Conservation (phyloP, 192 early-diverging fungal genomes). For the Coemansia sp. region DNA sequence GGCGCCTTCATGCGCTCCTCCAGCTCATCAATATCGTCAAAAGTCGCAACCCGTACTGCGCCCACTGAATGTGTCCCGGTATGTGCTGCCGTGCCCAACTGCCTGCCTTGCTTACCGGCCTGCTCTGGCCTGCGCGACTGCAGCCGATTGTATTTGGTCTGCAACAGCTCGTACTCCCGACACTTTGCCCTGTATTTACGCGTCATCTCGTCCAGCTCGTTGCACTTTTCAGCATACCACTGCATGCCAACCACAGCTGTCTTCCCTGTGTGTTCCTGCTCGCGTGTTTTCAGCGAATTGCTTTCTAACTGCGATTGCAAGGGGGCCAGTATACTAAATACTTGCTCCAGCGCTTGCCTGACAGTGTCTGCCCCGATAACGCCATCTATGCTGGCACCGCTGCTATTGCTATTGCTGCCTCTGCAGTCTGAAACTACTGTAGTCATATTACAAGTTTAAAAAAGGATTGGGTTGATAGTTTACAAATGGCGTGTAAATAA, state of each 20-base stretch:
- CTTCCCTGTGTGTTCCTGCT: not conserved
- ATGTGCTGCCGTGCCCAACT: not conserved
- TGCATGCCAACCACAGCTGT: slow-evolving; percentile 11
- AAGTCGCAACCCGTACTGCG: slow-evolving; percentile 17
- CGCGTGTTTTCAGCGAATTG: not conserved
- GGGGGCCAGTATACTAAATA: slow-evolving; percentile 29
- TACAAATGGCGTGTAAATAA: too few species aligned
- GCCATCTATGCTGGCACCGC: too few species aligned
- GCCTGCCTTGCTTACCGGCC: not conserved
- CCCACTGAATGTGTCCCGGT: too few species aligned
- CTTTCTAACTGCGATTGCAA: slow-evolving; percentile 22
- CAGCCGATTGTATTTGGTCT: slow-evolving; percentile 14
- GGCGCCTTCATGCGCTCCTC: slow-evolving; percentile 26
- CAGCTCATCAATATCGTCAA: slow-evolving; percentile 39
- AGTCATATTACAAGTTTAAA: not conserved
- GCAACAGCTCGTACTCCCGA: slow-evolving; percentile 35
- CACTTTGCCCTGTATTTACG: slow-evolving; percentile 34
- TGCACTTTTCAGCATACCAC: slow-evolving; percentile 36
- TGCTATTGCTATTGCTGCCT: slow-evolving; percentile 14
- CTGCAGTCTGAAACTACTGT: too few species aligned
- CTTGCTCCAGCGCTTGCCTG: slow-evolving; percentile 25
- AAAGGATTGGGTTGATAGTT: too few species aligned
- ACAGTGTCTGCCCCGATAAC: slow-evolving; percentile 24
- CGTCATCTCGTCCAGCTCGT: slow-evolving; percentile 26
- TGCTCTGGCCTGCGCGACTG: slow-evolving; percentile 3